These are phyloP conservation scores for Diversispora epigaea DNA, from an alignment of 192 early-diverging fungal species.

Conservation along the genomic window DNA sequence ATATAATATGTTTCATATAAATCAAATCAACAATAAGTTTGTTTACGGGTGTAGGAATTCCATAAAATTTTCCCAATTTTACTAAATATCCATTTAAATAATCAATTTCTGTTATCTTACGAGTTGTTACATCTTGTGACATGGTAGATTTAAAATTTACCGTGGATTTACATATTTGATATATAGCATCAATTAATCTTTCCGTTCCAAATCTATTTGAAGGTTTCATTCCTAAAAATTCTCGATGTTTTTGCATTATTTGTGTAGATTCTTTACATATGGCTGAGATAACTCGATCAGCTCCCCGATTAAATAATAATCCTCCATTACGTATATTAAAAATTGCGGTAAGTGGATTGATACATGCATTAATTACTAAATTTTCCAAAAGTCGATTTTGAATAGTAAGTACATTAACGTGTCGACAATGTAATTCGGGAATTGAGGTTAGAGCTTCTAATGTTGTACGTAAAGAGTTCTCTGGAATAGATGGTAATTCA, in stretches of 20 bases:
- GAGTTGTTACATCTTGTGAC: constrained; percentile 13
- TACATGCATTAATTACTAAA: constrained; percentile 62
- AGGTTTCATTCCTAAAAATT: constrained; percentile 3
- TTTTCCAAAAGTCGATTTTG: constrained; percentile 52
- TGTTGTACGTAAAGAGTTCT: not conserved
- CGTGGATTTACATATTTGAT: constrained; percentile 39
- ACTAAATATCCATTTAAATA: constrained; percentile 65
- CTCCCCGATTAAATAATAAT: constrained; percentile 36
- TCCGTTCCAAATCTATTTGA: constrained; percentile 36
- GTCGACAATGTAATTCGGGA: constrained; percentile 32
- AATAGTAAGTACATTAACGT: constrained; percentile 46
- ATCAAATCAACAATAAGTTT: constrained; percentile 34
- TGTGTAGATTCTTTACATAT: constrained; percentile 35
- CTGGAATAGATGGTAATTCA: not conserved
- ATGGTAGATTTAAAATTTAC: constrained; percentile 53
- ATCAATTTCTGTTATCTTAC: constrained; percentile 53
- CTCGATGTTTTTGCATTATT: constrained; percentile 26
- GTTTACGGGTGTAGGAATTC: constrained; percentile 37
- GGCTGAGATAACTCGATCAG: constrained; percentile 14
- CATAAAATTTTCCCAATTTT: constrained; percentile 44
- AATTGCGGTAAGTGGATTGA: constrained; percentile 66
- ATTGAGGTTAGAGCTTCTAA: constrained; percentile 15
- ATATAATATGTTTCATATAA: not conserved
- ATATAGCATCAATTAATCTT: constrained; percentile 43
- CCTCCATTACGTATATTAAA: constrained; percentile 56